Base-by-base conservation (phyloP, 495 filamentous ascomycete genomes). In the Pyrenopolyporus hunteri region DNA sequence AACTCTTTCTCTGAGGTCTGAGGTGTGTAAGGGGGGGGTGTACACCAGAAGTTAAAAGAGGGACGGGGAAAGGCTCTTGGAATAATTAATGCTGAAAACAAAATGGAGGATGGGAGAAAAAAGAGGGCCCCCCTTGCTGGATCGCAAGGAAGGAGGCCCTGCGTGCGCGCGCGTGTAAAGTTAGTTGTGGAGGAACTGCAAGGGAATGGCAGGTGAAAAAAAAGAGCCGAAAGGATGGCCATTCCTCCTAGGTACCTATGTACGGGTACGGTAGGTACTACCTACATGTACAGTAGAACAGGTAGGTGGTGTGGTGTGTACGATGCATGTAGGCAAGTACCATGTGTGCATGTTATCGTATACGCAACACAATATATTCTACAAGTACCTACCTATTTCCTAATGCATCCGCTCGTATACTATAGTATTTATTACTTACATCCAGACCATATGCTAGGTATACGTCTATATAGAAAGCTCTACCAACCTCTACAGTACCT, bases 171-270 rank as follows among this genome's bases (percentile, higher is more conserved):
- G 26, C 9, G 9, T 29, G 26, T 29, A 9, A 9, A 29, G 26
- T n/a, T 42, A 22, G 37, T 11, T 57, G 55, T 56, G 62, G 62
- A 65, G 62, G 62, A 59, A 56, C 62, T 60, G 50, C 55, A 49
- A 59, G 37, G 56, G 52, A 51, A 66, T 57, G 57, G 63, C 63
- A 66, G 63, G 63, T 66, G 13, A 59, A 65, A 60, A 65, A 65
- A 65, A 59, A 57, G 48, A 53, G 63, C 63, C 63, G 63, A 66
- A 52, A 66, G 57, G 57, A 51, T 37, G 51, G 47, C 57, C 51
- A 61, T 61, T 55, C 56, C 56, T 56, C 20, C 29, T 42, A 13
- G 20, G 39, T 54, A 31, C 32, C n/a, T 53, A 33, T 16, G 14
- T n/a, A n/a, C n/a, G n/a, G n/a, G n/a, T n/a, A n/a, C n/a, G n/a